Percentiles rank a stretch among this genome's conserved stretches.
Conservation (phyloP, 23 red algal genomes). For the Pyropia yezoensis region DNA sequence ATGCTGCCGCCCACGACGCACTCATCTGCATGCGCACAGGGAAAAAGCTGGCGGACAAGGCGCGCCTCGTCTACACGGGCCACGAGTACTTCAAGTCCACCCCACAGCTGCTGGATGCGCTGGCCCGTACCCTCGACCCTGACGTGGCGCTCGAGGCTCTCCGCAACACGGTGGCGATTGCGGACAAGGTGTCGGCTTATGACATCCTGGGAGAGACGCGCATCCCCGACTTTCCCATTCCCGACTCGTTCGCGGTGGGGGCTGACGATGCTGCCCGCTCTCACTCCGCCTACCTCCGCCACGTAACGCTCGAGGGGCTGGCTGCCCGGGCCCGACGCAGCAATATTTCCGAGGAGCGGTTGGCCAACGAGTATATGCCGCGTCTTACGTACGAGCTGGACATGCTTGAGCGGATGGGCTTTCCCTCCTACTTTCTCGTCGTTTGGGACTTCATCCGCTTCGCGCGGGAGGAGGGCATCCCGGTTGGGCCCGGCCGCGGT, state of each 20-base stretch:
- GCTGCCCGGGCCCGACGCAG: not conserved
- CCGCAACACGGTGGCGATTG: conserved; percentile 59
- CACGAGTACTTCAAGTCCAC: conserved; percentile 85
- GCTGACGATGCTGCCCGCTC: conserved; percentile 1
- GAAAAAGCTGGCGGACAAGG: conserved; percentile 65
- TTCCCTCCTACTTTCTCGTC: conserved; percentile 90
- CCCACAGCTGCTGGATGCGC: conserved; percentile 57
- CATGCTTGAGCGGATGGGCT: conserved; percentile 74
- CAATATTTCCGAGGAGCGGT: not conserved
- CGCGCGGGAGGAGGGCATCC: conserved; percentile 61
- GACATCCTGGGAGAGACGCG: conserved; percentile 59
- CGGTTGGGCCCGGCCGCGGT: conserved; percentile 89
- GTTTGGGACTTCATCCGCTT: conserved; percentile 89
- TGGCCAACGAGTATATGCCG: conserved; percentile 36
- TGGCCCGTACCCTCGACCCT: conserved; percentile 11
- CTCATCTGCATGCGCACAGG: conserved; percentile 93
- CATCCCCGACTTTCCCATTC: conserved; percentile 72
- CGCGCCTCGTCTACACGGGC: conserved; percentile 77
- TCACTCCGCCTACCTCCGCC: conserved; percentile 33
- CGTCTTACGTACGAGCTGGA: conserved; percentile 74
- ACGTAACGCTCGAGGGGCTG: conserved; percentile 4
- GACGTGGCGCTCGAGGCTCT: conserved; percentile 22
- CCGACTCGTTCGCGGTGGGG: conserved; percentile 17
- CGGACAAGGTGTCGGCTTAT: conserved; percentile 65
- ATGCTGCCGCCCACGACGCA: conserved; percentile 80